Evolutionary conservation across 2,329 filamentous ascomycete genomes (phyloP).

Genomic region (Sporothrix pseudoabietina): DNA sequence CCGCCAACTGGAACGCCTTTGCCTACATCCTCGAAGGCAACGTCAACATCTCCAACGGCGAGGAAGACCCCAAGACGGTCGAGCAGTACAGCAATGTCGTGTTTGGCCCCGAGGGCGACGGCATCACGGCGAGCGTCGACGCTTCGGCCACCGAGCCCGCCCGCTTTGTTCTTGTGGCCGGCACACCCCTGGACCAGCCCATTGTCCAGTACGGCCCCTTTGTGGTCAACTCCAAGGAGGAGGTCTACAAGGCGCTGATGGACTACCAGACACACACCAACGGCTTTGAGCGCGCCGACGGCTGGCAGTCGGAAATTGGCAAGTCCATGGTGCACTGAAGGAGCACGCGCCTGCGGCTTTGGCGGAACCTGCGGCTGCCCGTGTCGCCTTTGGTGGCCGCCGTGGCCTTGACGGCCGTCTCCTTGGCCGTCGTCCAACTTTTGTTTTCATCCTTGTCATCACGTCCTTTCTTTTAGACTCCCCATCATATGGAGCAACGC

Average conservation of each 20-base stretch:
- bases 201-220: slow-evolving; percentile 86
- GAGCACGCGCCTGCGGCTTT: background rate
- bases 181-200: slow-evolving; percentile 76
- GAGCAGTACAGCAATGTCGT: slow-evolving; percentile 84
- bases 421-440: background rate
- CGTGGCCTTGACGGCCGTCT: background rate
- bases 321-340: slow-evolving; percentile 63
- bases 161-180: slow-evolving; percentile 72
- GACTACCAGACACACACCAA: slow-evolving; percentile 74
- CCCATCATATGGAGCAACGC: too few relatives aligned
- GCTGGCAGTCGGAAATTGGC: slow-evolving; percentile 85
- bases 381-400: background rate
- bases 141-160: slow-evolving; percentile 62
- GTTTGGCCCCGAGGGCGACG: slow-evolving; percentile 78
- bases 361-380: background rate
- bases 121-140: slow-evolving; percentile 70
- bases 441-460: slow-evolving; percentile 8
- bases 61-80: slow-evolving; percentile 50
- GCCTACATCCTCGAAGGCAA: slow-evolving; percentile 80
- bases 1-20: slow-evolving; percentile 85
- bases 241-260: slow-evolving; percentile 73
- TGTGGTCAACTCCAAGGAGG: slow-evolving; percentile 71
- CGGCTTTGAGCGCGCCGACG: slow-evolving; percentile 76
- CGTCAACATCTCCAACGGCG: slow-evolving; percentile 61
- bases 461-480: slow-evolving; percentile 11